Conservation (phyloP, 208 protist species). For the Acanthamoeba quina region DNA sequence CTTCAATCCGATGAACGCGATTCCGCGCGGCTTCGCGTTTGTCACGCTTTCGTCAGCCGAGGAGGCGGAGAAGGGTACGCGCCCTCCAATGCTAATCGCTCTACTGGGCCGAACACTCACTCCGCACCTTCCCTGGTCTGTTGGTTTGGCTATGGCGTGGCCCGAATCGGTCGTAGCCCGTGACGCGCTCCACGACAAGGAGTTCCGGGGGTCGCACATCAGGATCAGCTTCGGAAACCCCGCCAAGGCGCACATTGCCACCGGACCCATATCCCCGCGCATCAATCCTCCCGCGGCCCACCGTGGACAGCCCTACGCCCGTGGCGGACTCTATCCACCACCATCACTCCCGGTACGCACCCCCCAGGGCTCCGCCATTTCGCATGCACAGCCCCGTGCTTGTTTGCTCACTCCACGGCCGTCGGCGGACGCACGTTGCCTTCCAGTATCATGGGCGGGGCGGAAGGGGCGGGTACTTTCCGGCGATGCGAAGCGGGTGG, state of each 20-base stretch:
- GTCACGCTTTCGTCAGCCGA: not conserved
- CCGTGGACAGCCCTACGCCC: not conserved
- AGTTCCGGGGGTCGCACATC: not conserved
- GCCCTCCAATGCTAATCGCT: not conserved
- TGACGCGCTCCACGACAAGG: not conserved
- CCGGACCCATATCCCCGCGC: not conserved
- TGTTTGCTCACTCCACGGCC: not conserved
- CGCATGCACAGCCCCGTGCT: not conserved
- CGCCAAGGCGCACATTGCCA: not conserved
- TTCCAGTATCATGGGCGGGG: not conserved
- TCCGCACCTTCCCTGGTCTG: not conserved
- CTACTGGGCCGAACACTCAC: not conserved
- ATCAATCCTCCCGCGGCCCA: not conserved
- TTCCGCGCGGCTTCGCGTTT: slow-evolving; percentile 18
- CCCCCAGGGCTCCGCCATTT: not conserved
- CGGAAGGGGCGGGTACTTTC: not conserved
- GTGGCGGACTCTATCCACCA: not conserved
- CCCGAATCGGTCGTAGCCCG: not conserved
- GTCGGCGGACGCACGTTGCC: too few relatives aligned
- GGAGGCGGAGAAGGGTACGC: slow-evolving; percentile 23
- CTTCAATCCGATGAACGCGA: not conserved
- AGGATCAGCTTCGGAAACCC: slow-evolving; percentile 42
- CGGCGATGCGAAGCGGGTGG: not conserved
- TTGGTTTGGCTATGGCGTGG: not conserved
- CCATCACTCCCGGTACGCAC: not conserved